Percentiles rank a stretch among this genome's conserved stretches.
phyloP scores from a whole-genome alignment of 805 yeast species.

The Lipomyces spencermartinsiae region DNA sequence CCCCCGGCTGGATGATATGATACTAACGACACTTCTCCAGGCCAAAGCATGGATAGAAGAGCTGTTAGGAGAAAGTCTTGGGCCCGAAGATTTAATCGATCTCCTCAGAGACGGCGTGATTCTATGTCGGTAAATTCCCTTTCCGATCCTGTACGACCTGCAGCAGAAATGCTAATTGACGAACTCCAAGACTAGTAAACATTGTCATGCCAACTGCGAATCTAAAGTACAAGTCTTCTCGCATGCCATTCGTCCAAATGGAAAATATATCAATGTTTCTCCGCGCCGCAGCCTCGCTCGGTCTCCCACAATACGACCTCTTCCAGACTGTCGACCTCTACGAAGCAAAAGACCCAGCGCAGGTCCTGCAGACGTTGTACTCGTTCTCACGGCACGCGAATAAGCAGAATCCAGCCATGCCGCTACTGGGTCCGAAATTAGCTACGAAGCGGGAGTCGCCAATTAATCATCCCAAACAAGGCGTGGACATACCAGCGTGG shows the following conservation, averaged over 20 bases:
- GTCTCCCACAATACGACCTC: slow-evolving; percentile 80
- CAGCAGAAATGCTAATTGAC: slow-evolving; percentile 1
- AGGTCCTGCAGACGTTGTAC: slow-evolving; percentile 74
- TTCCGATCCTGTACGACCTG: slow-evolving; percentile 18
- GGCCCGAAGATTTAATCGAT: slow-evolving; percentile 57
- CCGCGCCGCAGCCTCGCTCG: slow-evolving; percentile 63
- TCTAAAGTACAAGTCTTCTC: slow-evolving; percentile 60
- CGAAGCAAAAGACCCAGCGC: slow-evolving; percentile 77
- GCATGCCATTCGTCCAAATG: slow-evolving; percentile 83
- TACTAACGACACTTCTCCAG: slow-evolving; percentile 8
- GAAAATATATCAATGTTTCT: slow-evolving; percentile 81
- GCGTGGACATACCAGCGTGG: slow-evolving; percentile 60
- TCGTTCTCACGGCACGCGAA: slow-evolving; percentile 75
- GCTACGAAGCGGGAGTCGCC: slow-evolving; percentile 57
- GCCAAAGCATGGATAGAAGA: slow-evolving; percentile 60
- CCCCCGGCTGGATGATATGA: too few species aligned
- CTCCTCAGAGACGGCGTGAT: slow-evolving; percentile 66
- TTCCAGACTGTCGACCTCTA: slow-evolving; percentile 80
- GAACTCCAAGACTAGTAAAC: slow-evolving; percentile 46
- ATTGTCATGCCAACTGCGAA: slow-evolving; percentile 49
- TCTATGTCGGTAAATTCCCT: slow-evolving; percentile 50
- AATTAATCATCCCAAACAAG: slow-evolving; percentile 56
- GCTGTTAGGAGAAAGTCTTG: slow-evolving; percentile 47
- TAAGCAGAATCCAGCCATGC: slow-evolving; percentile 56
- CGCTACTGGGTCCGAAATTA: slow-evolving; percentile 65